phyloP scores from a whole-genome alignment of 2,329 filamentous ascomycete genomes.

The Microascus cirrosus region DNA sequence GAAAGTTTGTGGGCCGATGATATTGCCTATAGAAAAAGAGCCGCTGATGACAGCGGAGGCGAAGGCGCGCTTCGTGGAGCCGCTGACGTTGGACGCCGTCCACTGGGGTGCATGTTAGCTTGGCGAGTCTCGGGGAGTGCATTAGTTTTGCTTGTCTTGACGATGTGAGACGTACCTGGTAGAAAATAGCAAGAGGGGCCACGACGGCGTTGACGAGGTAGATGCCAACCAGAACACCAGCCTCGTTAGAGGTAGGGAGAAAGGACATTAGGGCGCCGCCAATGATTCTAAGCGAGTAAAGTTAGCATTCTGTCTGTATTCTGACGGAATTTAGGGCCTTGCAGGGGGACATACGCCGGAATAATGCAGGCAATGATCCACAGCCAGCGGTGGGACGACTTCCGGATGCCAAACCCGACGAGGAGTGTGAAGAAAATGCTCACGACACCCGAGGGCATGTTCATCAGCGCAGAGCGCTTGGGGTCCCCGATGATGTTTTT shows the following conservation, averaged over 20 bases:
- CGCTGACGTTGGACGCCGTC: constrained; percentile 18
- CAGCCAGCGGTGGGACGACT: constrained; percentile 34
- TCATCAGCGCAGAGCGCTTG: constrained; percentile 5
- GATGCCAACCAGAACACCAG: constrained; percentile 35
- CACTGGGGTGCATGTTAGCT: constrained; percentile 4
- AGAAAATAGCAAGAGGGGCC: constrained; percentile 32
- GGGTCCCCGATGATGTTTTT: constrained; percentile 3
- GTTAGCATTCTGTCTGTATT: not conserved
- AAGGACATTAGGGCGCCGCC: constrained; percentile 43
- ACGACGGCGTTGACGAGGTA: constrained; percentile 40
- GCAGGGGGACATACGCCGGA: constrained; percentile 25
- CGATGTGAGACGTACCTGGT: constrained; percentile 19
- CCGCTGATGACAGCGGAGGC: constrained; percentile 33
- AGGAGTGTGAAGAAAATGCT: constrained; percentile 40
- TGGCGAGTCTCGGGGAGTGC: constrained; percentile 20
- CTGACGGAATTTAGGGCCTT: not conserved
- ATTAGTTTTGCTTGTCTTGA: not conserved
- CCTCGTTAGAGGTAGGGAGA: constrained; percentile 29
- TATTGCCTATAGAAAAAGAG: constrained; percentile 23
- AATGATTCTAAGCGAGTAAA: constrained; percentile 21
- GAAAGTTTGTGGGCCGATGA: constrained; percentile 28
- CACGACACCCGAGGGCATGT: constrained; percentile 17
- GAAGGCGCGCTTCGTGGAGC: constrained; percentile 27
- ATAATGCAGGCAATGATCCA: constrained; percentile 37
- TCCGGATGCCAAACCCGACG: constrained; percentile 34